A percentile compares a stretch with the other conserved stretches of the same genome.
phyloP scores from a whole-genome alignment of 176 grass and related monocot genomes.

The Puya raimondii region DNA sequence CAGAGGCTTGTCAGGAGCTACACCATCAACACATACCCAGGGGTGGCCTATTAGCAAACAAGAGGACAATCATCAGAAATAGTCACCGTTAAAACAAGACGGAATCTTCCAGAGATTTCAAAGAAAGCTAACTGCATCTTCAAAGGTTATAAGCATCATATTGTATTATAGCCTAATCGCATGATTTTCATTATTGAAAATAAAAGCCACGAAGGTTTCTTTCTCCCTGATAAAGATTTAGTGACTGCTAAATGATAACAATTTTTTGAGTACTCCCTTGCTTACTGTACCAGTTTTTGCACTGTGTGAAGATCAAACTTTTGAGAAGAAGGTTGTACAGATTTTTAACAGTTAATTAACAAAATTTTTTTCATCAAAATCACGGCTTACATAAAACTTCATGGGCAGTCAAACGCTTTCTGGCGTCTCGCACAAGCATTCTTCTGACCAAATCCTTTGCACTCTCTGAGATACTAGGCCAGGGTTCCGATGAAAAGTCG shows the following conservation, averaged over 20 bases:
- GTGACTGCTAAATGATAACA: no score
- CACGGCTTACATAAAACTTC: constrained; percentile 45
- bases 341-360: no score
- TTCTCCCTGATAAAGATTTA: no score
- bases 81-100: constrained; percentile 2
- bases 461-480: constrained; percentile 57
- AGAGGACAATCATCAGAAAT: constrained; percentile 17
- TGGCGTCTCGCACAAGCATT: constrained; percentile 51
- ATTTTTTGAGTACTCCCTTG: no score
- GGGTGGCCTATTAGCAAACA: constrained; percentile 49
- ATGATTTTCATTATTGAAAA: no score
- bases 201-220: no score
- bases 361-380: no score
- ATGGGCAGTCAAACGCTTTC: constrained; percentile 65
- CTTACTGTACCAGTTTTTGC: no score
- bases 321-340: no score
- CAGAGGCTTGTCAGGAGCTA: constrained; percentile 66
- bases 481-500: constrained; percentile 48
- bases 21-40: constrained; percentile 63
- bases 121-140: constrained; percentile 7
- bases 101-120: no score
- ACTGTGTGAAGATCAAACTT: no score
- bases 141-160: neutral
- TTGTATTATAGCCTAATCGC: no score
- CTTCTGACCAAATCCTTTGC: constrained; percentile 67